Evolutionary conservation across 164 flowering plant genomes (phyloP).

Genomic region (Magnolia kwangsiensis): DNA sequence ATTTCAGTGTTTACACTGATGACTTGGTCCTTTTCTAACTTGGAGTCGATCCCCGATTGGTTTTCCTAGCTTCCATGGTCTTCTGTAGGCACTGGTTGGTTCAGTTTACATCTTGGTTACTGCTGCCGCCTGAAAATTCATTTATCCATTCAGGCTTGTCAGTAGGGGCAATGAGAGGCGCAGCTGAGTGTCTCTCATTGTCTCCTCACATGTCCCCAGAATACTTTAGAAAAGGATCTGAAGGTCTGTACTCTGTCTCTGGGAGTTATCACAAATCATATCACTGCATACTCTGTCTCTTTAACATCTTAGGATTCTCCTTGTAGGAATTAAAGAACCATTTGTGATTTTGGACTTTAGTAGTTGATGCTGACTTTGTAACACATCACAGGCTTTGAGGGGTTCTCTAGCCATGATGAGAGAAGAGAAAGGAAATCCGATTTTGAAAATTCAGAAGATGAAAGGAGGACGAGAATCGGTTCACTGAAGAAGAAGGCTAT

Average conservation of each 20-base stretch:
- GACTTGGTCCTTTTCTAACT: too few species aligned
- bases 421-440: slow-evolving; percentile 84
- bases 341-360: neutral
- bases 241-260: neutral
- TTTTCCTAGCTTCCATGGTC: too few species aligned
- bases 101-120: neutral
- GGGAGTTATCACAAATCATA: neutral
- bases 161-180: too few species aligned
- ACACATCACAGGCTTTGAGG: slow-evolving; percentile 48
- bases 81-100: too few species aligned
- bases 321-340: neutral
- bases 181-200: too few species aligned
- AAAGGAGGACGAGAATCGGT: slow-evolving; percentile 77
- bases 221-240: too few species aligned
- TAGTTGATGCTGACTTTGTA: neutral
- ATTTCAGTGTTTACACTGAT: too few species aligned
- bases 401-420: slow-evolving; percentile 50
- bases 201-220: too few species aligned
- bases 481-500: slow-evolving; percentile 78
- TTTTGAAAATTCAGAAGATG: slow-evolving; percentile 88
- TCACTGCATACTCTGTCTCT: neutral
- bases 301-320: neutral
- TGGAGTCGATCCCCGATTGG: too few species aligned
- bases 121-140: neutral
- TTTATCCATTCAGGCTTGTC: neutral